Base-by-base conservation (phyloP, 2,329 filamentous ascomycete genomes). In the Aspergillus hiratsukae region DNA sequence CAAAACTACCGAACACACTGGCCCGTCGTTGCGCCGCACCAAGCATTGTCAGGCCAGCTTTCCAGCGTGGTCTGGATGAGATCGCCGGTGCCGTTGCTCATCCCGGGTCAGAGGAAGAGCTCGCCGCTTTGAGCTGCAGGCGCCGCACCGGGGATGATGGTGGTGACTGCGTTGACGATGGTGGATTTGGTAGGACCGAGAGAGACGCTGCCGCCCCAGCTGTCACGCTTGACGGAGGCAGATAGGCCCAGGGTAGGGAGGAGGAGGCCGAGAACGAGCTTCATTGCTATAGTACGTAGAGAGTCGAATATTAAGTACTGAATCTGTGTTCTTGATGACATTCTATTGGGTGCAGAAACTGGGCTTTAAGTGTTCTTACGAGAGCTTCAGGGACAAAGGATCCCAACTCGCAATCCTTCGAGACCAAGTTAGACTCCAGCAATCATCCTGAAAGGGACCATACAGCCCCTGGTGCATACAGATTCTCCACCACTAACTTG, bases 51-150 rank as follows among this genome's bases (percentile, higher is more conserved):
- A 7, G 69, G 58, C 75, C 74, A 78, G 21, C 68, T 70, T 58
- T 78, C 74, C 4, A 77, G 64, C 0, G 74, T 77, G 0, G 74
- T 74, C 57, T 78, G 75, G 48, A 78, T 63, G 17, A 78, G 64
- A 51, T 78, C 71, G 1, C 75, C 75, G 3, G 76, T 78, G 41
- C 76, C 75, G 58, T 77, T 78, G 52, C 72, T 75, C 72, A 78
- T 78, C 4, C 76, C 76, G 6, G 75, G 76, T 74, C 74, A 78
- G 37, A 78, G 68, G 63, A 75, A 76, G 0, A 78, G 67, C 31
- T 65, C 65, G 3, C 75, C 75, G 28, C 67, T 71, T 51, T 77
- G 75, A 0, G 67, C 69, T 0, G 67, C 46, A 6, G 75, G 76
- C 0, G 75, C 72, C 1, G 62, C 57, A 23, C 75, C 75, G 1